Conservation (phyloP, 1,284 basidiomycete species). For the Trametes pubescens region DNA sequence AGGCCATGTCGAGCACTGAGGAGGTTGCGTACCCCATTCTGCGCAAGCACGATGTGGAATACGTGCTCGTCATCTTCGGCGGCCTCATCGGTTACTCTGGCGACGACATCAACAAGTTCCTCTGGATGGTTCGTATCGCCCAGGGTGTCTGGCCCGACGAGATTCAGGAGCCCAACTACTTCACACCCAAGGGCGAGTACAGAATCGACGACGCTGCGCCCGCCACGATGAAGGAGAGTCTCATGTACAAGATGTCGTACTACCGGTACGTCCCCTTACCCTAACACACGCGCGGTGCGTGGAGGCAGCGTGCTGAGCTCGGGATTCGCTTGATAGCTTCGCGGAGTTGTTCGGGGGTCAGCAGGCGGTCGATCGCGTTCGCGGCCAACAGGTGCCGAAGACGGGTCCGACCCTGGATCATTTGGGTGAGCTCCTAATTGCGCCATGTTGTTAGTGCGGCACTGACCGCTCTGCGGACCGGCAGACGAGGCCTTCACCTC, state of each 20-base stretch:
- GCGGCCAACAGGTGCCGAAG: constrained; percentile 81
- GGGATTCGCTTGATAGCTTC: constrained; percentile 62
- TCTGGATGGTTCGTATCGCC: constrained; percentile 98
- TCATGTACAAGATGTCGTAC: constrained; percentile 99
- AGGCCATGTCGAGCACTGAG: constrained; percentile 95
- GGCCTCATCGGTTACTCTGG: constrained; percentile 97
- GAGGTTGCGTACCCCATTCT: constrained; percentile 98
- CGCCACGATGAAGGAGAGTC: constrained; percentile 91
- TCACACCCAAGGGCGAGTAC: constrained; percentile 95
- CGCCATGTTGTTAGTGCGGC: constrained; percentile 14
- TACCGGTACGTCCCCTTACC: constrained; percentile 68
- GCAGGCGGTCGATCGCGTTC: constrained; percentile 82
- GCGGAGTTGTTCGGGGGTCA: constrained; percentile 85
- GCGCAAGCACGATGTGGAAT: constrained; percentile 97
- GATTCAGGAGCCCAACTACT: constrained; percentile 94
- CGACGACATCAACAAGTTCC: constrained; percentile 99
- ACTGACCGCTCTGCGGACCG: constrained; percentile 24
- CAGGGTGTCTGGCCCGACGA: constrained; percentile 99
- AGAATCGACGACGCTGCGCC: constrained; percentile 90
- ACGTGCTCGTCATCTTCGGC: constrained; percentile 97
- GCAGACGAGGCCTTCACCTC: constrained; percentile 95
- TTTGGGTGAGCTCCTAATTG: constrained; percentile 60
- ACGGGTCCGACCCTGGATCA: constrained; percentile 87
- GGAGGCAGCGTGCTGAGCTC: constrained; percentile 19
- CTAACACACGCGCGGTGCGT: constrained; percentile 4